Conservation (phyloP, 1,139 yeast genomes). For the Geotrichum fermentans region DNA sequence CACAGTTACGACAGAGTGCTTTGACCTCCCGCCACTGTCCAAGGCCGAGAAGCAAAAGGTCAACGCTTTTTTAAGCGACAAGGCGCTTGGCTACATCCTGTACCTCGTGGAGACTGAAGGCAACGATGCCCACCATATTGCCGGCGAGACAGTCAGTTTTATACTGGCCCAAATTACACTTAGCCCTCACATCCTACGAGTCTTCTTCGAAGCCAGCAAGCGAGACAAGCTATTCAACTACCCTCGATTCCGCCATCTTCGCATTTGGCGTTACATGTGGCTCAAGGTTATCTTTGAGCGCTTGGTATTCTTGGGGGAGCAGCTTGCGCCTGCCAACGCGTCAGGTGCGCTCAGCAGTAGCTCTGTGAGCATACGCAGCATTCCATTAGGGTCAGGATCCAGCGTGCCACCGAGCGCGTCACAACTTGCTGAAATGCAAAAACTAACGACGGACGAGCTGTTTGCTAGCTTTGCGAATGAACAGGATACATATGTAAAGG, state of each 20-base stretch:
- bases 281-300: constrained; percentile 18
- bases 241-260: constrained; percentile 17
- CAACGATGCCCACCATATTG: constrained; percentile 11
- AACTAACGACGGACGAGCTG: constrained; percentile 4
- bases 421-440: neutral
- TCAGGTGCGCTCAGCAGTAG: neutral
- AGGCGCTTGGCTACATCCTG: constrained; percentile 11
- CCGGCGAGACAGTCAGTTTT: constrained; percentile 18
- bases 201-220: constrained; percentile 9
- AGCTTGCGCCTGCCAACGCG: neutral
- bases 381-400: neutral
- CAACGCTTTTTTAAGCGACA: constrained; percentile 11
- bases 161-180: constrained; percentile 12
- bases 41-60: constrained; percentile 3
- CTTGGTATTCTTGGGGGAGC: constrained; percentile 5
- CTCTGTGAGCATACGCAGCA: neutral
- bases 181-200: constrained; percentile 5
- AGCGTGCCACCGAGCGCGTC: neutral
- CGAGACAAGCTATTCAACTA: constrained; percentile 17
- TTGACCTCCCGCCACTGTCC: constrained; percentile 3
- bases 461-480: constrained; percentile 7
- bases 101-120: constrained; percentile 15
- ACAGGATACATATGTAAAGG: constrained; percentile 12
- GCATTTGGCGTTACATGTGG: constrained; percentile 21
- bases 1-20: neutral